Evolutionary conservation across 2,329 filamentous ascomycete genomes (phyloP).

Genomic region (Aspergillus pseudonomiae): DNA sequence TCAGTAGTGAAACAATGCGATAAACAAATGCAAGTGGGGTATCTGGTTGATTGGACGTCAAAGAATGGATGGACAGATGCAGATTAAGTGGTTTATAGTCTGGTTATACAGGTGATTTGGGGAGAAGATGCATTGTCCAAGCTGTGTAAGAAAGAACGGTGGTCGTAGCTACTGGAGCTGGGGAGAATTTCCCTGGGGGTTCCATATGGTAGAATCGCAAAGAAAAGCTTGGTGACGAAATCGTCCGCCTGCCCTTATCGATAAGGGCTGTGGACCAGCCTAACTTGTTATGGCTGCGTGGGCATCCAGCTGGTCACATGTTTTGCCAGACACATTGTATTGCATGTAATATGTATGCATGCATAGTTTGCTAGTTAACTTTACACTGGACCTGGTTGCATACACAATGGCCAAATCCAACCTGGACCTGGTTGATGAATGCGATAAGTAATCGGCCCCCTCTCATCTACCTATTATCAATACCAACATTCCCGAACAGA

Average conservation of each 20-base stretch:
- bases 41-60: neutral
- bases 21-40: neutral
- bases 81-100: neutral
- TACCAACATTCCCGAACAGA: constrained; percentile 48
- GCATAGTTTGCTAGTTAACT: neutral
- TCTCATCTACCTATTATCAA: neutral
- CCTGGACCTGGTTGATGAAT: constrained; percentile 59
- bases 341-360: neutral
- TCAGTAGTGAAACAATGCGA: neutral
- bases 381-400: neutral
- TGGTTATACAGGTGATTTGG: neutral
- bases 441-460: constrained; percentile 51
- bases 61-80: neutral
- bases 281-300: neutral
- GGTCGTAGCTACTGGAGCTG: constrained; percentile 7
- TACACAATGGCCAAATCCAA: constrained; percentile 47
- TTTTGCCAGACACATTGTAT: neutral
- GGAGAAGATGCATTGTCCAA: constrained; percentile 4
- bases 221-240: constrained; percentile 31
- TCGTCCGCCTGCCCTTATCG: constrained; percentile 30
- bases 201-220: constrained; percentile 29
- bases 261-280: constrained; percentile 25
- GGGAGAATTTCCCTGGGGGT: constrained; percentile 22
- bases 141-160: neutral
- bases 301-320: neutral